Base-by-base conservation (phyloP, 192 early-diverging fungal genomes). In the Thoreauomyces humboldtii region DNA sequence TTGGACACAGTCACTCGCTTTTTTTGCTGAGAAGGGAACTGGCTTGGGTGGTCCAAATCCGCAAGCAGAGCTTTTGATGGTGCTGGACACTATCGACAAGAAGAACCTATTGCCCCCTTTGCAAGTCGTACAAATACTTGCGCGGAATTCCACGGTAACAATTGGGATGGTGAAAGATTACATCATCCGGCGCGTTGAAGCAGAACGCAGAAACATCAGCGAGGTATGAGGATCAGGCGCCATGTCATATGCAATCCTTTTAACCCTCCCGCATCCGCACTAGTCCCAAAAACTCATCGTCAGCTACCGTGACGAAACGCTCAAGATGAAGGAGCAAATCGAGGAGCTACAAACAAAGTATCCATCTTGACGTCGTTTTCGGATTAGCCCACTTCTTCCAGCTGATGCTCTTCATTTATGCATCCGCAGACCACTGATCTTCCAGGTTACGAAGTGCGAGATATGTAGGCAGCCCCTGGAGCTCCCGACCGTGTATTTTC, bases 401-500 rank as follows among this genome's bases (percentile, higher is more conserved):
- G 6, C 9, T 41, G 11, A 17, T 17, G 17, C 38, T 41, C 38
- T 17, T 41, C 38, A 41, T 17, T 9, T 41, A 41, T 41, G 11
- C 34, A 1, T 34, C 15, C 55, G 17, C 45, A 79, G 59, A 27
- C 73, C 79, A 17, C 53, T 81, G 0, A 62, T 75, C 4, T 81
- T 84, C 62, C 77, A 84, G 62, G 35, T 43, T 1, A 75, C 71
- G 7, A 81, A 77, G 42, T 84, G 82, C 59, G 64, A 72, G 36
- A 32, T 77, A 6, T 84, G 82, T 52, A 27, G 54, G 2, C 74
- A 80, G 59, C 53, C 67, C 1, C 55, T 99, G 32, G 94, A 99
- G 53, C 63, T 99, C 56, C 96, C 96, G 0, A 86, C 88, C 29
- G 81, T 99, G 0, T 92, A 96, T 62, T 99, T 96, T 70, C 67